Evolutionary conservation across 257 asterid species (phyloP).

Genomic region (Hygrophila difformis): DNA sequence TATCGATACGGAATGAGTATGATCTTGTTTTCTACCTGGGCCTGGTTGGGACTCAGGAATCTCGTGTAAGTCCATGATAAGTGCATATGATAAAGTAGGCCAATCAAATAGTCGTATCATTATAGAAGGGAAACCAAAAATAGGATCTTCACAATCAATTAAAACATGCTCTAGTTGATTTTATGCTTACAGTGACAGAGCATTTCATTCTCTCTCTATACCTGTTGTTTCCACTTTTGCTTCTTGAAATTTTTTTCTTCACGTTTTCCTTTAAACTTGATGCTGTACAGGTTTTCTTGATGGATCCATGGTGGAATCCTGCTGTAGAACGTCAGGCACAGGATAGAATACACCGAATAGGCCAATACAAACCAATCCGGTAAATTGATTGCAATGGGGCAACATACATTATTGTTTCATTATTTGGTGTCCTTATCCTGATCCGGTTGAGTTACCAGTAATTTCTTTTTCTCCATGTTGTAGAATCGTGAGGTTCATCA

Average conservation of each 20-base stretch:
- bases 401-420: too few species aligned
- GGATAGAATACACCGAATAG: slow-evolving; percentile 92
- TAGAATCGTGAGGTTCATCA: slow-evolving; percentile 84
- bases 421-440: too few species aligned
- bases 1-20: neutral
- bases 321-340: slow-evolving; percentile 97
- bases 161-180: too few species aligned
- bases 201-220: too few species aligned
- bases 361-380: slow-evolving; percentile 91
- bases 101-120: slow-evolving; percentile 1
- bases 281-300: slow-evolving; percentile 70
- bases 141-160: too few species aligned
- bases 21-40: neutral
- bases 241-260: too few species aligned
- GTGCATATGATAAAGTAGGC: neutral
- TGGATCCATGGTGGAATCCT: slow-evolving; percentile 99
- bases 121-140: too few species aligned
- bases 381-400: too few species aligned
- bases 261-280: too few species aligned
- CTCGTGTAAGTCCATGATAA: neutral
- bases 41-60: neutral
- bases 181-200: too few species aligned
- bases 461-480: slow-evolving; percentile 1
- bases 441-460: too few species aligned
- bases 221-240: too few species aligned